Conservation (phyloP, 2,329 filamentous ascomycete species). For the Sclerotinia nivalis region DNA sequence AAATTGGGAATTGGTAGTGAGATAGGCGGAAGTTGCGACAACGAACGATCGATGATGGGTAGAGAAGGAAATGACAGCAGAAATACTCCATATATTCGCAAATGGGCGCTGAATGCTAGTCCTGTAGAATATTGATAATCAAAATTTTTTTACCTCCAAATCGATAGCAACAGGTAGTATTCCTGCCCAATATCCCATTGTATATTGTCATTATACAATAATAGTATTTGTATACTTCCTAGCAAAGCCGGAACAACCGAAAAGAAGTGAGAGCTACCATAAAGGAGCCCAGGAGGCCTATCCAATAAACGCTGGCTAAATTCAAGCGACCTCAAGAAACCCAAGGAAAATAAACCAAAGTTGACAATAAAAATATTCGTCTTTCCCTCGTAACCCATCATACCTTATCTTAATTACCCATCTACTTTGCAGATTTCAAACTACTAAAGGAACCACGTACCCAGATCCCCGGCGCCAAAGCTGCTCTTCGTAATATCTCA, state of each 20-base stretch:
- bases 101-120: too few species aligned
- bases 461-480: not conserved
- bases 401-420: not conserved
- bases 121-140: not conserved
- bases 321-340: not conserved
- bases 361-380: not conserved
- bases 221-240: not conserved
- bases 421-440: not conserved
- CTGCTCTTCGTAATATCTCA: not conserved
- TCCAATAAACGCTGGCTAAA: accelerated
- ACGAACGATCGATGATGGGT: too few species aligned
- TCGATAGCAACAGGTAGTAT: too few species aligned
- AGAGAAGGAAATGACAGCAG: too few species aligned
- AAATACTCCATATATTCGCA: too few species aligned
- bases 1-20: too few species aligned
- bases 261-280: not conserved
- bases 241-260: not conserved
- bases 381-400: not conserved
- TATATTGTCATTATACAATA: not conserved
- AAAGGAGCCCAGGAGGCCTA: not conserved
- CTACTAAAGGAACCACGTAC: too few species aligned
- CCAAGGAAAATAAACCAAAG: not conserved
- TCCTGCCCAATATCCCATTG: not conserved
- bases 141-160: too few species aligned
- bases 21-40: too few species aligned